Evolutionary conservation across 1,284 basidiomycete species (phyloP), one percentile per base, ranked within the genome.

Genomic region (Melampsora occidentalis): DNA sequence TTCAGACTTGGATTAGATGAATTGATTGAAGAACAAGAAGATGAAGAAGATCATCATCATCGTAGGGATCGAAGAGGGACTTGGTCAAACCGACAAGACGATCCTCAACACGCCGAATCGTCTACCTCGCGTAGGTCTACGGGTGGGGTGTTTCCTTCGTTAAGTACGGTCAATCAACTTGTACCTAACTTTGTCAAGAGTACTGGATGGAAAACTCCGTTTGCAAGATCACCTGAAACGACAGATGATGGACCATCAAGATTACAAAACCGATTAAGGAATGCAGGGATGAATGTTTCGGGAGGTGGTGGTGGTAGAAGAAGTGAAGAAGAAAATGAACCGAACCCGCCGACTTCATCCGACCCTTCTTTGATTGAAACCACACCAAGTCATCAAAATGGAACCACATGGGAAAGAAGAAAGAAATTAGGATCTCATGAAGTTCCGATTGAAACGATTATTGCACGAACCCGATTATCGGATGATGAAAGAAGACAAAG

Each of bases 121-220:
- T 9, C 53, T 1, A 28, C 25, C 10, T 42, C 51, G 31, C 72
- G 65, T 5, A 20, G 12, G 9, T 57, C 62, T 22, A 63, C 62
- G 2, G 51, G 61, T 49, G 64, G 62, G 12, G 65, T 75, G 28
- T 75, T 75, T 75, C 71, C 64, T 14, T 66, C 71, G 22, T 51
- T 73, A 9, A 73, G 62, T 31, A 75, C 63, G 20, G 72, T 75
- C 5, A 75, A 75, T 48, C 65, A 75, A 46, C 65, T 75, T 18
- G 72, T 75, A 16, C 72, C 72, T 1, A 75, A 75, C 42, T 75
- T 75, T 59, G 72, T 75, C 10, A 75, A 68, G 39, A 28, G 49
- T 67, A 66, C 64, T 1, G 65, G 72, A 49, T 75, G 72, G 72
- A 75, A 61, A 39, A 75, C 72, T 31, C 72, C 72, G 5, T 75